phyloP scores from a whole-genome alignment of 306 rosid genomes.

The Sphenostylis stenocarpa region DNA sequence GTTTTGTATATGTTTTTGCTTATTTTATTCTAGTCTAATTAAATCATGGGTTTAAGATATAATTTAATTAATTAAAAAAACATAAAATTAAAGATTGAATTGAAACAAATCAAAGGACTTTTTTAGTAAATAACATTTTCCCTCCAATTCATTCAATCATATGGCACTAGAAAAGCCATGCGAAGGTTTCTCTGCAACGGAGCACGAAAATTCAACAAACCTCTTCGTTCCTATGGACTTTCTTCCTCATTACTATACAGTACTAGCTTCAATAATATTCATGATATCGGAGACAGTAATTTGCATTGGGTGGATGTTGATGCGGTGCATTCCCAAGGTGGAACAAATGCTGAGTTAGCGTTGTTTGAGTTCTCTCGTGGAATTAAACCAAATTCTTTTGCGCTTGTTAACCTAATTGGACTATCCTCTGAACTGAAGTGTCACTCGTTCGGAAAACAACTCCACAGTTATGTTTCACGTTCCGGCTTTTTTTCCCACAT shows the following conservation, averaged over 20 bases:
- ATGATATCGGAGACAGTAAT: background rate
- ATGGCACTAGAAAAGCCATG: conserved; percentile 27
- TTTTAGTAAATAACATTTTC: background rate
- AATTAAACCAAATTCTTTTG: conserved; percentile 45
- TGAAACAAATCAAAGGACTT: no score
- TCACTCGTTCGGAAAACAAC: conserved; percentile 41
- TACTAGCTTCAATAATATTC: background rate
- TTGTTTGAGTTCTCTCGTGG: conserved; percentile 33
- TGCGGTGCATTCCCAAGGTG: conserved; percentile 21
- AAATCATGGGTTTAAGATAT: no score
- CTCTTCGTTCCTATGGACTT: background rate
- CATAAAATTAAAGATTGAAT: no score
- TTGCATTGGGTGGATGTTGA: conserved; percentile 6
- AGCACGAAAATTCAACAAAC: conserved; percentile 15
- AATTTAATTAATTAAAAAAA: no score
- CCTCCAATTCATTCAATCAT: background rate
- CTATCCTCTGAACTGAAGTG: conserved; percentile 37
- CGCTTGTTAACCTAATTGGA: conserved; percentile 53
- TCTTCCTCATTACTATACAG: background rate
- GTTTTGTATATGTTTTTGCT: no score
- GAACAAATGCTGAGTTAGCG: conserved; percentile 27
- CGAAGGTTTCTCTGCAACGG: conserved; percentile 29
- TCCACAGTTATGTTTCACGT: conserved; percentile 56
- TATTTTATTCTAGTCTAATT: no score
- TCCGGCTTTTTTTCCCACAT: conserved; percentile 52